Conservation (phyloP, 2,329 filamentous ascomycete species). For the Phoma sp. region DNA sequence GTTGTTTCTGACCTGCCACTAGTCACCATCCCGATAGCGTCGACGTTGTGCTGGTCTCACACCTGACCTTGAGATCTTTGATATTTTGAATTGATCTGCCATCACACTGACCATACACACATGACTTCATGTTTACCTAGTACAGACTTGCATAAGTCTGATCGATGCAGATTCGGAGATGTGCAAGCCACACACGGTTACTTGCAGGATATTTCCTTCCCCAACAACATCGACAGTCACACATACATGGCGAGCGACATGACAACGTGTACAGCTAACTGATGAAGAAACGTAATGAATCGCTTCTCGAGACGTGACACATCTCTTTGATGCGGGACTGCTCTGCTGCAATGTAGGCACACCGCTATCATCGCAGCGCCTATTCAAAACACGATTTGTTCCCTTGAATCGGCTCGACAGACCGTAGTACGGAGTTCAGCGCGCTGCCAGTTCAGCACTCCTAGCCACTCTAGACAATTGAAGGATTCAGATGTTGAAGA, state of each 20-base stretch:
- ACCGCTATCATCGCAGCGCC: background rate
- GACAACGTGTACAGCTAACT: background rate
- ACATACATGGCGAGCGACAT: background rate
- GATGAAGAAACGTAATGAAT: conserved; percentile 4
- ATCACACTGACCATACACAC: too few species aligned
- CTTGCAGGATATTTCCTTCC: background rate
- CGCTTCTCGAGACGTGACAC: background rate
- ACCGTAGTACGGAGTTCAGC: too few species aligned
- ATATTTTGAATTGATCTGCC: background rate
- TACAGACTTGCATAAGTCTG: background rate
- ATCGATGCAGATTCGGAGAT: background rate
- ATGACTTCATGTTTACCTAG: background rate
- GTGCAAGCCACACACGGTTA: conserved; percentile 3
- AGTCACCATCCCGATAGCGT: background rate
- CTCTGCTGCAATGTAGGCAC: background rate
- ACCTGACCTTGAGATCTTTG: background rate
- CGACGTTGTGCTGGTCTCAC: background rate
- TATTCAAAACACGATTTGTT: too few species aligned
- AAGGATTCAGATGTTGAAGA: too few species aligned
- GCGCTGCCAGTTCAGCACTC: too few species aligned
- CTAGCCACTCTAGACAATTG: too few species aligned
- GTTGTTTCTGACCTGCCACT: background rate
- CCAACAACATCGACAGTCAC: background rate
- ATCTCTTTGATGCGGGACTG: background rate
- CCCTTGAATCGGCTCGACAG: too few species aligned